Conservation (phyloP, 352 stramenopile genomes). For the Phytophthora cryptogea region DNA sequence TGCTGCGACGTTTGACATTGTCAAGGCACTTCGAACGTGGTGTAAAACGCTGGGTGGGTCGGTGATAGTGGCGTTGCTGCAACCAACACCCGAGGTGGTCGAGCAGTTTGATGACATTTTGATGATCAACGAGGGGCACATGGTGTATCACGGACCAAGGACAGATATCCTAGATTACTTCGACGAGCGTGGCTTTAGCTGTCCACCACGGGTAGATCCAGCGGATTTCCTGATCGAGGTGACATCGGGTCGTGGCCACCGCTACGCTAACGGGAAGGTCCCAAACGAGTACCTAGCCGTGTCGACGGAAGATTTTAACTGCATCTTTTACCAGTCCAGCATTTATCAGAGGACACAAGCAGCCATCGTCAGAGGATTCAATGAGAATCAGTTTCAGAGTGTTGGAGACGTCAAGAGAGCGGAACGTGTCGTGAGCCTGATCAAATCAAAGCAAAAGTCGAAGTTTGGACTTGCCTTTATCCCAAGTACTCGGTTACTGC, state of each 20-base stretch:
- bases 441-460: slow-evolving; percentile 50
- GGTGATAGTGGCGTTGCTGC: slow-evolving; percentile 27
- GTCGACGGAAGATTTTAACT: slow-evolving; percentile 54
- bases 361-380: slow-evolving; percentile 55
- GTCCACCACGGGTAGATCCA: slow-evolving; percentile 56
- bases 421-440: slow-evolving; percentile 53
- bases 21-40: slow-evolving; percentile 1
- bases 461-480: slow-evolving; percentile 56
- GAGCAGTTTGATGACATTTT: slow-evolving; percentile 95
- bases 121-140: slow-evolving; percentile 88
- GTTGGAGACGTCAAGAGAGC: slow-evolving; percentile 63
- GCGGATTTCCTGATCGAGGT: slow-evolving; percentile 75
- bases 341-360: slow-evolving; percentile 61
- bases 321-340: slow-evolving; percentile 53
- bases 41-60: slow-evolving; percentile 35
- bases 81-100: slow-evolving; percentile 28
- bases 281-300: slow-evolving; percentile 29
- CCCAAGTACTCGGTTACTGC: slow-evolving; percentile 39
- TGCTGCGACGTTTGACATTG: slow-evolving; percentile 10
- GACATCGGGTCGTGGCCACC: slow-evolving; percentile 53
- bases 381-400: slow-evolving; percentile 60
- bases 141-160: slow-evolving; percentile 92
- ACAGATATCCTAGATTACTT: slow-evolving; percentile 87
- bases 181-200: slow-evolving; percentile 63
- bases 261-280: slow-evolving; percentile 46